These are phyloP conservation scores for Tricholoma matsutake DNA, from an alignment of 768 basidiomycete species.

Conservation along the genomic window DNA sequence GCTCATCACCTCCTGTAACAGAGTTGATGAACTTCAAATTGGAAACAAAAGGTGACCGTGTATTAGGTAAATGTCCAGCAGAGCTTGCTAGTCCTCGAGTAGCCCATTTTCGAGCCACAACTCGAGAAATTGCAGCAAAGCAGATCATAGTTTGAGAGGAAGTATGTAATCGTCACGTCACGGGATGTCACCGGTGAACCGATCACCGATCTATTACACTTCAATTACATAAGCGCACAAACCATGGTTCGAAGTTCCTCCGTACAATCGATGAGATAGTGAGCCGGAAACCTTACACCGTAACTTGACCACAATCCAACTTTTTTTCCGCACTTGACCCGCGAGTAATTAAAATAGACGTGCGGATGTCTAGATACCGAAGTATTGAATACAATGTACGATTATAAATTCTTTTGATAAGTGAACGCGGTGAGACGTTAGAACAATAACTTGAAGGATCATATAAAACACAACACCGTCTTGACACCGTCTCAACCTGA, in stretches of 20 bases:
- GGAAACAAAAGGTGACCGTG: conserved; percentile 61
- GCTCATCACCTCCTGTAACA: conserved; percentile 53
- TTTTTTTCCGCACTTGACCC: too few relatives aligned
- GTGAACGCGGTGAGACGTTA: conserved; percentile 1
- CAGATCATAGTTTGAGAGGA: conserved; percentile 26
- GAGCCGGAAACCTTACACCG: too few relatives aligned
- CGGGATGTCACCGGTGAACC: background rate
- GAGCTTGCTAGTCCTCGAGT: conserved; percentile 16
- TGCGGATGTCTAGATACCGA: background rate
- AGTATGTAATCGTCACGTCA: conserved; percentile 18
- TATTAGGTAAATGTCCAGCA: conserved; percentile 35
- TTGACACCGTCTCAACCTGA: conserved; percentile 6
- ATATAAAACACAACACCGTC: background rate
- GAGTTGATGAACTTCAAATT: conserved; percentile 80
- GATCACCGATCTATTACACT: too few relatives aligned
- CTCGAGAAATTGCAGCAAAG: conserved; percentile 18
- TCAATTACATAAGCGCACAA: too few relatives aligned
- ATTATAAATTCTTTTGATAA: conserved; percentile 8
- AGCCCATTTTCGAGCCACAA: conserved; percentile 14
- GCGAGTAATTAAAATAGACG: background rate
- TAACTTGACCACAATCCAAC: too few relatives aligned
- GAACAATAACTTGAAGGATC: background rate
- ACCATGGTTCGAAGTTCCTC: too few relatives aligned
- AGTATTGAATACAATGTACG: conserved; percentile 9
- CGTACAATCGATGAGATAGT: too few relatives aligned